Conservation (phyloP, 345 rosid genomes). For the Geranium rotundifolium region DNA sequence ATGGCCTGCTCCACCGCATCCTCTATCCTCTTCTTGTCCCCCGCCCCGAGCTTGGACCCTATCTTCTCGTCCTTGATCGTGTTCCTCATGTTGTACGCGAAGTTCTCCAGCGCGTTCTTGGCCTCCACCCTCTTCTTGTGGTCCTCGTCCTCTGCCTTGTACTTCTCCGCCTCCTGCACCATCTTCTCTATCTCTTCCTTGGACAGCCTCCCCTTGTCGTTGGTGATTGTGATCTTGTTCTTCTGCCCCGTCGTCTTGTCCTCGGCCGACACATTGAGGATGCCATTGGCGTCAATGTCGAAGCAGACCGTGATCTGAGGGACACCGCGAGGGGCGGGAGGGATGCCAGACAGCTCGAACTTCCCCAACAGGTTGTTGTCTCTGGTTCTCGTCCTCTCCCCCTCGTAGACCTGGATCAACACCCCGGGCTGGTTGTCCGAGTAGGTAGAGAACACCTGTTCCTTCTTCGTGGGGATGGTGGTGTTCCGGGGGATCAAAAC, state of each 20-base stretch:
- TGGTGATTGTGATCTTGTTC: constrained; percentile 18
- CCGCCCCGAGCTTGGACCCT: too few relatives aligned
- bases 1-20: too few relatives aligned
- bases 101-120: too few relatives aligned
- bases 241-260: constrained; percentile 23
- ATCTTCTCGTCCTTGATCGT: too few relatives aligned
- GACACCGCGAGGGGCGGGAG: constrained; percentile 34
- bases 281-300: constrained; percentile 26
- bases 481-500: constrained; percentile 31
- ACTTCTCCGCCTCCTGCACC: constrained; percentile 11
- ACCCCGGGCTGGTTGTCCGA: constrained; percentile 32
- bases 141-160: too few relatives aligned
- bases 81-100: too few relatives aligned
- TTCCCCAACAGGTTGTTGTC: constrained; percentile 29
- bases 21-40: too few relatives aligned
- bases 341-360: constrained; percentile 32
- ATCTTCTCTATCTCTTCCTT: constrained; percentile 12
- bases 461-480: constrained; percentile 32
- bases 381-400: constrained; percentile 28
- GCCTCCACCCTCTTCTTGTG: too few relatives aligned
- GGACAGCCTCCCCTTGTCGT: constrained; percentile 8
- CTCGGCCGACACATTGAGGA: constrained; percentile 24
- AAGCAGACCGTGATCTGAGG: constrained; percentile 33
- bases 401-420: constrained; percentile 28
- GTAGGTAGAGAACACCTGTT: constrained; percentile 28